Evolutionary conservation across 768 basidiomycete species (phyloP), one percentile per base, ranked within the genome.

Genomic region (Lactifluus hygrophoroides): DNA sequence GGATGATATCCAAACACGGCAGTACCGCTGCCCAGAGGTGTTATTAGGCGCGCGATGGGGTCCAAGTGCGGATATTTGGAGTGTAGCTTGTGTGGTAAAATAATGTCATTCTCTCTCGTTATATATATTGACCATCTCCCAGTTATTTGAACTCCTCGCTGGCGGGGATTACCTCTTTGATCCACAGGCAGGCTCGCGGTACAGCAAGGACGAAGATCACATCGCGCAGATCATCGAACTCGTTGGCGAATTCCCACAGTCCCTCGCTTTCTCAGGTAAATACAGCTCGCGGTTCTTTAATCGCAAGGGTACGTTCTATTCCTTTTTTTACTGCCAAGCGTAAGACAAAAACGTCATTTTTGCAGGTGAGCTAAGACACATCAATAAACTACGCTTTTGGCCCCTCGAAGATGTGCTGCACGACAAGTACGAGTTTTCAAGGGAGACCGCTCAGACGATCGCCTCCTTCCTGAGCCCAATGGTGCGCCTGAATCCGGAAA

Each of bases 151-250:
- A 69, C 82, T 98, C 42, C 83, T 98, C 63, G 92, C 90, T 0
- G 95, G 95, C 19, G 95, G 96, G 21, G 95, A 98, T 70, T 99
- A 98, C 72, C 81, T 99, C 37, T 99, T 99, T 69, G 96, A 98
- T 69, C 95, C 95, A 0, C 93, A 93, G 21, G 89, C 90, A 1
- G 95, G 95, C 2, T 86, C 90, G 48, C 84, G 94, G 42, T 97
- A 96, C 69, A 90, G 86, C 75, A 98, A 98, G 71, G 92, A 95
- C 72, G 93, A 94, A 69, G 90, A 93, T 68, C 94, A 99, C 68
- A 91, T 98, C 60, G 95, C 96, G 3, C 96, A 99, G 75, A 91
- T 98, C 63, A 91, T 97, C 71, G 95, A 99, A 73, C 79, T 98
- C 11, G 77, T 97, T 68, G 95, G 94, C 44, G 92, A 96, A 64